Evolutionary conservation across 495 filamentous ascomycete species (phyloP).

Genomic region (Peziza echinospora): DNA sequence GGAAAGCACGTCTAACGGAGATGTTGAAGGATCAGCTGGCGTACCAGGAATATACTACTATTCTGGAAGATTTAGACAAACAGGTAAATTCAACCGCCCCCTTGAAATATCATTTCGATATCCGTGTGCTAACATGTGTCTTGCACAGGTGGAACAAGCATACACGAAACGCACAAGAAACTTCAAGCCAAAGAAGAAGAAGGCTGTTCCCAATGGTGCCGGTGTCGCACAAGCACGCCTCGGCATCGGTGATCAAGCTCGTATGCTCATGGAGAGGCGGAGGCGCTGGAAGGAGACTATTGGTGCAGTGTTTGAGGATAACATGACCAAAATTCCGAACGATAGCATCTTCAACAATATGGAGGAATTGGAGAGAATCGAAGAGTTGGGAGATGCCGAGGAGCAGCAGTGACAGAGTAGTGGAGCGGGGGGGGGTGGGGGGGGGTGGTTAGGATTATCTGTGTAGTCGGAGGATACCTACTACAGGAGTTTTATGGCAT

Average conservation of each 20-base stretch:
- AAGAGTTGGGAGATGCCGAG: constrained; percentile 27
- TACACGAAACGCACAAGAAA: constrained; percentile 93
- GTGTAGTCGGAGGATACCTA: too few relatives aligned
- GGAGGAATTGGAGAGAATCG: constrained; percentile 37
- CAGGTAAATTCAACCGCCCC: constrained; percentile 29
- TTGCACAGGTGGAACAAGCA: constrained; percentile 44
- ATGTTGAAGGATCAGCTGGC: constrained; percentile 80
- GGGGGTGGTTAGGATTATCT: too few relatives aligned
- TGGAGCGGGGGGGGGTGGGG: too few relatives aligned
- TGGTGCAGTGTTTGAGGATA: constrained; percentile 64
- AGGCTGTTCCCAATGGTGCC: constrained; percentile 49
- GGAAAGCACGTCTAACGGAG: constrained; percentile 66
- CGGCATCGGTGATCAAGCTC: constrained; percentile 75
- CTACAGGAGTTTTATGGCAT: too few relatives aligned
- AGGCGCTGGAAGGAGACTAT: constrained; percentile 73
- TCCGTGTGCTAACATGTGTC: background rate
- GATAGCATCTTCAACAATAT: constrained; percentile 40
- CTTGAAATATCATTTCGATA: too few relatives aligned
- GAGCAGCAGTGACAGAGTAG: constrained; percentile 10
- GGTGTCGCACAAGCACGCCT: constrained; percentile 38
- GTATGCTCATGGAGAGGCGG: constrained; percentile 72
- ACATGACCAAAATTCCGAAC: constrained; percentile 35
- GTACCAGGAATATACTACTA: constrained; percentile 85
- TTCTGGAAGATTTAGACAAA: constrained; percentile 84
- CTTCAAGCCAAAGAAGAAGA: constrained; percentile 71